Base-by-base conservation (phyloP, 2,329 filamentous ascomycete genomes). In the Aspergillus viridinutans region DNA sequence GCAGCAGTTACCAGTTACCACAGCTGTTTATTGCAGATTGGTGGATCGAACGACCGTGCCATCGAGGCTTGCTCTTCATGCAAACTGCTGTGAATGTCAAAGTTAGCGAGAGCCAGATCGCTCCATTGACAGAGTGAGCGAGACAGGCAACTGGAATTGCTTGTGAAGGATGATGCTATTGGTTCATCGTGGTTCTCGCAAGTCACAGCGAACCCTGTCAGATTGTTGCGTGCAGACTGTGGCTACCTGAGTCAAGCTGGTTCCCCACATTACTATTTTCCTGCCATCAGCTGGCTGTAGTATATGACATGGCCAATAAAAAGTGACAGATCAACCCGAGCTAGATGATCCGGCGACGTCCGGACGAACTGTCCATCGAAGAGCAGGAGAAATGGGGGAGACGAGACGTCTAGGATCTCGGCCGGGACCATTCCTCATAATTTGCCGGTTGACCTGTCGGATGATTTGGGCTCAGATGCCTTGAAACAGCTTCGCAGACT, bases 331-430 rank as follows among this genome's bases (percentile, higher is more conserved):
- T 49, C 53, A 51, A 45, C 26, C 4, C 25, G 9, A 23, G 20
- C 8, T 43, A 25, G 26, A 20, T 21, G 38, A 55, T 23, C 53
- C 40, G 47, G 53, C 38, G 50, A 50, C 26, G 38, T 29, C 48
- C 53, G 45, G 53, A 55, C 53, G 53, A 55, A 55, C 53, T 55
- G 53, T 48, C 47, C 26, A 55, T 55, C 48, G 53, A 55, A 48
- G 26, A 14, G 2, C 32, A 17, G 14, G 1, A 17, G 14, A 6
- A 17, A 17, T 7, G 14, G 14, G 32, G 32, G 32, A 38, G 14
- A 38, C 5, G 14, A 17, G 32, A 17, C 14, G 14, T 17, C 32
- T 6, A 7, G 14, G 0, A 38, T 38, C 32, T 17, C 32, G 32
- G 14, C 14, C 5, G 6, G 2, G 14, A 14, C 14, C 1, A 38